Base-by-base conservation (phyloP, 1,139 yeast species). In the Zygosaccharomyces pseudobailii region DNA sequence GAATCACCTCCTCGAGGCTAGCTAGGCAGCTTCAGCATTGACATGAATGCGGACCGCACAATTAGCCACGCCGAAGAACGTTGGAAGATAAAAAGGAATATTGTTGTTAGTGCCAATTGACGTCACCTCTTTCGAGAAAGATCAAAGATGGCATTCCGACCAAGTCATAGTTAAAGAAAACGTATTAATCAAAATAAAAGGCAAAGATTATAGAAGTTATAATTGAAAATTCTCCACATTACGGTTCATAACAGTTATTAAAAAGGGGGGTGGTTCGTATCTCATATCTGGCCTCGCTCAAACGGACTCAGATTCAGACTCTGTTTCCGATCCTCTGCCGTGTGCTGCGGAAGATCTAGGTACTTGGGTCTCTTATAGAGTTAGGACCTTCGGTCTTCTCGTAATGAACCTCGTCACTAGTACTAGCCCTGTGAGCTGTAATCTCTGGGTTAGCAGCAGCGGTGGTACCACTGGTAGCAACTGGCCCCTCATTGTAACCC, bases 281-380 rank as follows among this genome's bases (percentile, higher is more conserved):
- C 17, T 38, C 32, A 20, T 31, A 1, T 6, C 9, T 10, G 17
- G 32, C 2, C 17, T 20, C 9, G 22, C 9, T 38, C 32, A 27
- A 27, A 17, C 25, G 4, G 41, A 38, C n/a, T 38, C 41, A 20
- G 19, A 21, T 6, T 39, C 43, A 17, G 49, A 31, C 5, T 28
- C 45, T 6, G 40, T 33, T 10, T 42, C 36, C n/a, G 38, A 22
- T 9, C 32, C 39, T 30, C 33, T 30, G 19, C 17, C 5, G 8
- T 39, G 43, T 7, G 34, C 40, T 5, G 32, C 30, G 13, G 34
- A 25, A 20, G 31, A 21, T 19, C 43, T 45, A 4, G 50, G 50
- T 19, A 57, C 56, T 31, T 56, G 55, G 10, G 63, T 59, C 41
- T 59, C 61, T 57, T 21, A 52, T 33, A 9, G 53, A 48, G 13